phyloP scores from a whole-genome alignment of 305 asterid genomes.

The Fraxinus velutina region DNA sequence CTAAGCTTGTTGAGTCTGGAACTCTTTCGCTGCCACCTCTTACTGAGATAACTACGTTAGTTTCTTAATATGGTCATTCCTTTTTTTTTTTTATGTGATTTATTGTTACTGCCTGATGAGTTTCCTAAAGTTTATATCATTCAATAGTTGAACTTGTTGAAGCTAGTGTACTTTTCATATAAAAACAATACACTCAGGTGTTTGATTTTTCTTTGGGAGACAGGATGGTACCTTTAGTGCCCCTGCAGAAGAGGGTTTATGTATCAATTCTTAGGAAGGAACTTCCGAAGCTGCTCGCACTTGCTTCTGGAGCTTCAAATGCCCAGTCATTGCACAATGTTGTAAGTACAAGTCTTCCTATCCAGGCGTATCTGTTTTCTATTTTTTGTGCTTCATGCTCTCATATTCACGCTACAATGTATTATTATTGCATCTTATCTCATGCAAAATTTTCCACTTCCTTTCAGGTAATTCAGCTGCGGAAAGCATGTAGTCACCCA shows the following conservation, averaged over 20 bases:
- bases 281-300: constrained; percentile 76
- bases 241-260: constrained; percentile 79
- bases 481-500: constrained; percentile 97
- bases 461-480: constrained; percentile 84
- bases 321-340: constrained; percentile 76
- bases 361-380: not conserved
- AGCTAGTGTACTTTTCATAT: constrained; percentile 1
- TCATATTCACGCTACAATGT: constrained; percentile 4
- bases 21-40: constrained; percentile 74
- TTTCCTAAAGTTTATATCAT: constrained; percentile 12
- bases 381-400: constrained; percentile 12
- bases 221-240: constrained; percentile 80
- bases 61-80: constrained; percentile 25
- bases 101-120: constrained; percentile 22
- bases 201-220: constrained; percentile 13
- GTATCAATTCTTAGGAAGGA: constrained; percentile 83
- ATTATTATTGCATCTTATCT: constrained; percentile 22
- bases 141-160: constrained; percentile 13
- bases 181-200: constrained; percentile 5
- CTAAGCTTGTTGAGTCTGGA: constrained; percentile 73
- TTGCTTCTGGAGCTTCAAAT: constrained; percentile 71
- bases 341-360: constrained; percentile 40
- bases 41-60: constrained; percentile 87
- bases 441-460: constrained; percentile 20
- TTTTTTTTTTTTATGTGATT: not conserved